phyloP scores from a whole-genome alignment of 139 green algal genomes.

The Chlamydomonas sp. region DNA sequence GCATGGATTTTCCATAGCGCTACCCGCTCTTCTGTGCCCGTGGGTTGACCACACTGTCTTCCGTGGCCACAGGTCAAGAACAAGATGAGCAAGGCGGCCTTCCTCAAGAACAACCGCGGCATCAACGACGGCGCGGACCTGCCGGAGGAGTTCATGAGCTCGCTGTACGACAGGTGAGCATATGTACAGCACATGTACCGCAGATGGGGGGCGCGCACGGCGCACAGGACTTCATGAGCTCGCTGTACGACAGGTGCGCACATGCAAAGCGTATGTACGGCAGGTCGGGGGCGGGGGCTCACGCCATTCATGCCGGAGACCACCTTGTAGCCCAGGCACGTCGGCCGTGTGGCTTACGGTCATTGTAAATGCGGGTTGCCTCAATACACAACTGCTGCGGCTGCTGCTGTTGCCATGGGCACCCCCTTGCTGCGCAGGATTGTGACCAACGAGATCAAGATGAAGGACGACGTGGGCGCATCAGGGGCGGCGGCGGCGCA shows the following conservation, averaged over 20 bases:
- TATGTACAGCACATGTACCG: too few species aligned
- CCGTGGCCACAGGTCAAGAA: slow-evolving; percentile 63
- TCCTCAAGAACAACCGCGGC: slow-evolving; percentile 98
- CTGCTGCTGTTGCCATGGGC: too few species aligned
- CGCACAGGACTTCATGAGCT: slow-evolving; percentile 84
- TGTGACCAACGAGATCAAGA: slow-evolving; percentile 96
- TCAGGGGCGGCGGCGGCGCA: slow-evolving; percentile 33
- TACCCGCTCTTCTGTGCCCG: too few species aligned
- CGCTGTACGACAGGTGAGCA: slow-evolving; percentile 85
- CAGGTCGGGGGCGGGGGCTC: slow-evolving; percentile 39
- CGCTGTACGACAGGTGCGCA: slow-evolving; percentile 85
- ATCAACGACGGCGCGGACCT: slow-evolving; percentile 98
- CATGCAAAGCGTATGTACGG: too few species aligned
- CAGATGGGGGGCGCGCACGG: slow-evolving; percentile 78
- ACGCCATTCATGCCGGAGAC: too few species aligned
- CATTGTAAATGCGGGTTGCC: too few species aligned
- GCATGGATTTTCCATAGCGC: too few species aligned
- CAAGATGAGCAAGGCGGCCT: slow-evolving; percentile 80
- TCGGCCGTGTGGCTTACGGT: too few species aligned
- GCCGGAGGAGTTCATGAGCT: slow-evolving; percentile 84
- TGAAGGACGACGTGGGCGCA: slow-evolving; percentile 73
- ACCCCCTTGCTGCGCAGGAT: slow-evolving; percentile 77
- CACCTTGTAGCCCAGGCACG: too few species aligned
- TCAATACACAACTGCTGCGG: too few species aligned
- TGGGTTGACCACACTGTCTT: too few species aligned